A percentile compares a stretch with the other conserved stretches of the same genome.
phyloP scores from a whole-genome alignment of 345 rosid species.

The Atalantia buxifolia region DNA sequence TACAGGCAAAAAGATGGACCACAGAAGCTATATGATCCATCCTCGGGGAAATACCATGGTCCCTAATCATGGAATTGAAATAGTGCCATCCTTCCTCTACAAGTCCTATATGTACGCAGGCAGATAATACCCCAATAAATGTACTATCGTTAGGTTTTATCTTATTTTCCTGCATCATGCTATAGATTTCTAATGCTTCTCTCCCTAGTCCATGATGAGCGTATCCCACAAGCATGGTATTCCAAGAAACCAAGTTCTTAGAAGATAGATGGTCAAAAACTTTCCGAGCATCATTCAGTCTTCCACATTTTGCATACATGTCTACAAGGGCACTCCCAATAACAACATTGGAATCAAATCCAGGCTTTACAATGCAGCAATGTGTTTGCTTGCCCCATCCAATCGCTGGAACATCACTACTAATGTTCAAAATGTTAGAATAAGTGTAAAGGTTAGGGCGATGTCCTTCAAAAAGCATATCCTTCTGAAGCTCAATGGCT shows the following conservation, averaged over 20 bases:
- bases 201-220: slow-evolving; percentile 32
- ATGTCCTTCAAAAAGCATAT: slow-evolving; percentile 27
- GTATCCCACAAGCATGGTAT: slow-evolving; percentile 31
- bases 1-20: slow-evolving; percentile 32
- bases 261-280: slow-evolving; percentile 26
- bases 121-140: slow-evolving; percentile 33
- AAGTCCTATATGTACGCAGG: slow-evolving; percentile 29
- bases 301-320: slow-evolving; percentile 39
- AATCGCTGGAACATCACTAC: slow-evolving; percentile 22
- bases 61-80: slow-evolving; percentile 28
- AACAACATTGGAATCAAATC: slow-evolving; percentile 25
- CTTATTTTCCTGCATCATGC: slow-evolving; percentile 20
- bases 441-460: slow-evolving; percentile 21
- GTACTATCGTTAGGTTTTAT: slow-evolving; percentile 31
- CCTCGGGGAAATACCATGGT: slow-evolving; percentile 26
- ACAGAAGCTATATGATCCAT: slow-evolving; percentile 32
- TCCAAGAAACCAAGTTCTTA: slow-evolving; percentile 37
- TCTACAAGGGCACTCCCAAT: slow-evolving; percentile 31
- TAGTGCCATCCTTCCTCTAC: slow-evolving; percentile 28
- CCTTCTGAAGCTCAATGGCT: slow-evolving; percentile 19
- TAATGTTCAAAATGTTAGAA: slow-evolving; percentile 26
- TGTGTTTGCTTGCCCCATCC: slow-evolving; percentile 38
- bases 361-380: slow-evolving; percentile 32
- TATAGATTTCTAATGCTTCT: slow-evolving; percentile 26
- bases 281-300: slow-evolving; percentile 25